Conservation (phyloP, 305 asterid genomes). For the Stenogyne calaminthoides region DNA sequence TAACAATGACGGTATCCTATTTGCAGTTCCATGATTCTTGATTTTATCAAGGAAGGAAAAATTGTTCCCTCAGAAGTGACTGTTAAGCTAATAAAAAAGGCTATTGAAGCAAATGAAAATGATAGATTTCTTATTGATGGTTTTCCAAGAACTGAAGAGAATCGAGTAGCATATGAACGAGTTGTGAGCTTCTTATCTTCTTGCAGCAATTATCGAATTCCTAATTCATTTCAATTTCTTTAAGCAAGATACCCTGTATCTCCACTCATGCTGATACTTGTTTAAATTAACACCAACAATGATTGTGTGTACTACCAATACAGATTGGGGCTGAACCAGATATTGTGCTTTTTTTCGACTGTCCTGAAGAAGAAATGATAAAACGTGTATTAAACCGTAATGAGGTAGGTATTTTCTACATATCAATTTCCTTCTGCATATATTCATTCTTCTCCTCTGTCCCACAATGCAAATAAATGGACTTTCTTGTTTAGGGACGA, state of each 20-base stretch:
- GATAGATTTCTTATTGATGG: slow-evolving; percentile 88
- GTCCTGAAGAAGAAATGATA: slow-evolving; percentile 92
- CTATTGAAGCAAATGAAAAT: slow-evolving; percentile 61
- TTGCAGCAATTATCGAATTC: slow-evolving; percentile 11
- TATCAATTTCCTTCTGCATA: slow-evolving; percentile 2
- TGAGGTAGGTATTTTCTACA: slow-evolving; percentile 74
- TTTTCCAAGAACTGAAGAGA: slow-evolving; percentile 97
- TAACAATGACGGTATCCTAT: slow-evolving; percentile 28
- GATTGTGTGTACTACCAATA: slow-evolving; percentile 31
- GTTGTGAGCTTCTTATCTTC: slow-evolving; percentile 61
- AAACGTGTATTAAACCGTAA: slow-evolving; percentile 83
- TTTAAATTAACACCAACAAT: neutral
- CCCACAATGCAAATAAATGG: slow-evolving; percentile 26
- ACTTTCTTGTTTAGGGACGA: slow-evolving; percentile 63
- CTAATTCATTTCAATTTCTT: slow-evolving; percentile 17
- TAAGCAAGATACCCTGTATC: slow-evolving; percentile 25
- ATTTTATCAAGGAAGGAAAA: slow-evolving; percentile 79
- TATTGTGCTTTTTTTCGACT: slow-evolving; percentile 87
- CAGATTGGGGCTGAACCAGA: slow-evolving; percentile 86
- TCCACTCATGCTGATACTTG: slow-evolving; percentile 15
- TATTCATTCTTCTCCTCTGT: slow-evolving; percentile 13
- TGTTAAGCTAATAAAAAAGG: slow-evolving; percentile 67
- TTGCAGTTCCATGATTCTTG: slow-evolving; percentile 79
- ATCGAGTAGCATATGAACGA: slow-evolving; percentile 74
- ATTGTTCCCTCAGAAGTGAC: slow-evolving; percentile 96